Base-by-base conservation (phyloP, 2,329 filamentous ascomycete species). In the Cylindrodendrum hubeiense region DNA sequence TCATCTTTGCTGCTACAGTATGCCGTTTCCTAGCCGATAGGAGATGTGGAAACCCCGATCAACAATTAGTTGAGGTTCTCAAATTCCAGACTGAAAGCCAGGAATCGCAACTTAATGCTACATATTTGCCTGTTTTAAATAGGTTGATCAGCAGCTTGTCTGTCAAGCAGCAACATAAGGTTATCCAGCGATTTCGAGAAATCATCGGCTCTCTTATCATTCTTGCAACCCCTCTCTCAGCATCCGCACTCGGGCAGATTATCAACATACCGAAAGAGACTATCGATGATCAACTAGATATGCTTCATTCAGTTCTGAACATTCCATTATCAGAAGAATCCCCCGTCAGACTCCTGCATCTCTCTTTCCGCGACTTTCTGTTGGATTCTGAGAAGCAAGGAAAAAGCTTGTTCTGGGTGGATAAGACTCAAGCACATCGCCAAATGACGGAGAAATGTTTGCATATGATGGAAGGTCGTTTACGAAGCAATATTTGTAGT, bases 311-410 rank as follows among this genome's bases (percentile, higher is more conserved):
- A 0, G 63, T 72, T 0, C 34, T 71, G 0, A 44, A 44, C 7
- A 22, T 67, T 8, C 64, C 59, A 0, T 7, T 0, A 0, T 52
- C 46, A 1, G 0, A n/a, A 0, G 7, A 22, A 2, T 2, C 5
- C 0, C 67, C 70, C 0, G 9, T 72, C 5, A 43, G 66, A 3
- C n/a, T 70, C 2, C 8, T 71, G 1, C 70, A 72, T n/a, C 5
- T 69, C 0, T 80, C 79, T 0, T 82, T 82, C 49, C 77, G 74
- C 19, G 79, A 82, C 59, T 80, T 81, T 68, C 75, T 83, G 2
- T 26, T 79, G 3, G 71, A 80, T 60, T 52, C 66, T 1, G 57
- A 72, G 15, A 78, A 73, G 62, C 64, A 66, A 5, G 64, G 43
- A 0, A 71, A 47, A 13, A 72, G 75, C 41, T 63, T 41, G 0